phyloP scores from a whole-genome alignment of 225 moss, liverwort and hornwort species.

The Thuidium tamariscinum region DNA sequence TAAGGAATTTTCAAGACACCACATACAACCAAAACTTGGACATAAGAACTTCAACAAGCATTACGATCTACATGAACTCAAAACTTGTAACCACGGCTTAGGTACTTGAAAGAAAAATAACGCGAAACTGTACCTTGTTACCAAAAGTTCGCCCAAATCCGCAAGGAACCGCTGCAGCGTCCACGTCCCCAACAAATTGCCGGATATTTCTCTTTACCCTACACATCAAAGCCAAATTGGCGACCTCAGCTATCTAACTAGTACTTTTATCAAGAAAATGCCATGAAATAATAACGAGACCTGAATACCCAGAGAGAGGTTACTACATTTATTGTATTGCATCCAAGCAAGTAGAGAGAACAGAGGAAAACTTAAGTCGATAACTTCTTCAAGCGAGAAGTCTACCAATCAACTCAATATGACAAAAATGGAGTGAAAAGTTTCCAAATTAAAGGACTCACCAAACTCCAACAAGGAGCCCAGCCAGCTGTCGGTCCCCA shows the following conservation, averaged over 20 bases:
- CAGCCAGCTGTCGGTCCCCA: conserved; percentile 81
- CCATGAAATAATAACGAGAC: neutral
- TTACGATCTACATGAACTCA: neutral
- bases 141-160: conserved; percentile 96
- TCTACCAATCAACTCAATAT: neutral
- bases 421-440: neutral
- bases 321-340: neutral
- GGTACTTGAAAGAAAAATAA: neutral
- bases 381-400: neutral
- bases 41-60: neutral
- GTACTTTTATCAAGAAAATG: neutral
- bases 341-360: neutral
- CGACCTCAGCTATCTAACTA: neutral
- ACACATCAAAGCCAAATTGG: neutral
- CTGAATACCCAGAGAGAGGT: neutral
- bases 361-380: neutral
- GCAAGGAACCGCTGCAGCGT: conserved; percentile 91
- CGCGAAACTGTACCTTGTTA: conserved; percentile 53
- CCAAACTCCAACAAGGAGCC: conserved; percentile 94
- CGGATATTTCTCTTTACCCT: conserved; percentile 61
- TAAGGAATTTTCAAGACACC: neutral
- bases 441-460: conserved; percentile 20
- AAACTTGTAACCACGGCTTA: neutral
- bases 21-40: neutral
- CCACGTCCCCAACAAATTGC: conserved; percentile 83